Evolutionary conservation across 495 filamentous ascomycete species (phyloP), one percentile per base, ranked within the genome.

Genomic region (Penicillium silybi): DNA sequence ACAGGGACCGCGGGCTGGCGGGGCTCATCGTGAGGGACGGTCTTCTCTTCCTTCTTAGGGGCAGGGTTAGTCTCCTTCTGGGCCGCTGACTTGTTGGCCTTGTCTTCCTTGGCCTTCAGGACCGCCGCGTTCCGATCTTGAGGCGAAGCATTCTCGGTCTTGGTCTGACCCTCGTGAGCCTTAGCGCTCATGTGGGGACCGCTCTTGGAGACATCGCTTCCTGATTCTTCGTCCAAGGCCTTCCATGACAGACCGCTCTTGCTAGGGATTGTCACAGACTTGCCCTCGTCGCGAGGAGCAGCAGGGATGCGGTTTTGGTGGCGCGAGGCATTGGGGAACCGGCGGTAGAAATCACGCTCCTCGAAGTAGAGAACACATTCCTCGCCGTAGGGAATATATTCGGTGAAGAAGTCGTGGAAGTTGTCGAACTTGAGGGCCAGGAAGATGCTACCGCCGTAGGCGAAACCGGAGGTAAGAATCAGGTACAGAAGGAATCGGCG

Each of bases 351-450:
- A 68, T 96, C 91, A 40, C 88, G 83, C 71, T 98, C 93, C 72
- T 98, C 93, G 52, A 98, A 88, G 72, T 95, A 97, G n/a, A 95
- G 82, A 22, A 98, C 93, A 15, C 85, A 85, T 58, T 96, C 88
- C 72, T 98, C 93, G 46, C 92, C 95, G 52, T 89, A 96, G 2
- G 93, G 93, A 6, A 98, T 71, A 68, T 93, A 98, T 71, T 96
- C 92, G 40, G 95, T 97, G 75, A 98, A 98, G 74, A 97, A 96
- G 65, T 98, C 93, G 67, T 98, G 95, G 79, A 97, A 97, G 69
- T 92, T 96, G 74, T 98, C 93, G 56, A 85, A 93, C 69, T 91
- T 83, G 53, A 95, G 80, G 19, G 93, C 93, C 63, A 95, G 89
- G 73, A 88, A 95, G 43, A 96, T 83, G 42, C 92, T 89, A 52